Evolutionary conservation across 2,329 filamentous ascomycete genomes (phyloP), one percentile per base, ranked within the genome.

Genomic region (Colletotrichum siamense): DNA sequence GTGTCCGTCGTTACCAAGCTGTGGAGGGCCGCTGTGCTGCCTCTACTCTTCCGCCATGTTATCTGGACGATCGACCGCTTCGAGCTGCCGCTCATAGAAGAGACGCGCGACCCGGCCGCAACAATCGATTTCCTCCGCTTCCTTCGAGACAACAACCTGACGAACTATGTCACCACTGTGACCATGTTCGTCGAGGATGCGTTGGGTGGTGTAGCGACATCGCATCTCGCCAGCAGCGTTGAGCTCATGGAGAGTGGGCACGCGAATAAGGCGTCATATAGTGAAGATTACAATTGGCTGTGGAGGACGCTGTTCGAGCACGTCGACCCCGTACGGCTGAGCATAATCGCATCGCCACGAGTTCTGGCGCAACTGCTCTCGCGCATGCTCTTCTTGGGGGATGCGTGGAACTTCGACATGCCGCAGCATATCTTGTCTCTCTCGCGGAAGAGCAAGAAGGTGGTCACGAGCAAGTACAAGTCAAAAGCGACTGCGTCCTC

Each of bases 331-430:
- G 77, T 86, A 63, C 85, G 87, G 61, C 82, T 94, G 75, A 90
- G 90, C 9, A 84, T 94, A 70, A 82, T 92, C 63, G 92, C 93
- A 1, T 90, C 93, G 8, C 92, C 93, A 0, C 86, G 89, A 6
- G 90, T 92, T 22, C 86, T 96, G 9, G 92, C 92, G 2, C 88
- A 88, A 1, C 85, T 95, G 65, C 84, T 94, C 6, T 90, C 90
- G 22, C 89, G 89, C 7, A 87, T 86, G 73, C 86, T 94, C 32
- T 88, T 90, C 66, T 86, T 91, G 52, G 87, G 87, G 12, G 91
- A 94, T 80, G 86, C 86, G 7, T 94, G 92, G 92, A 89, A 89
- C 28, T 95, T 94, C 79, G 88, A 91, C 71, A 91, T 91, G 77
- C 88, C 89, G 8, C 89, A 91, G 69, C 93, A 95, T 79, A 88